phyloP scores from a whole-genome alignment of 169 alveolate genomes.

The Plasmodium gonderi region DNA sequence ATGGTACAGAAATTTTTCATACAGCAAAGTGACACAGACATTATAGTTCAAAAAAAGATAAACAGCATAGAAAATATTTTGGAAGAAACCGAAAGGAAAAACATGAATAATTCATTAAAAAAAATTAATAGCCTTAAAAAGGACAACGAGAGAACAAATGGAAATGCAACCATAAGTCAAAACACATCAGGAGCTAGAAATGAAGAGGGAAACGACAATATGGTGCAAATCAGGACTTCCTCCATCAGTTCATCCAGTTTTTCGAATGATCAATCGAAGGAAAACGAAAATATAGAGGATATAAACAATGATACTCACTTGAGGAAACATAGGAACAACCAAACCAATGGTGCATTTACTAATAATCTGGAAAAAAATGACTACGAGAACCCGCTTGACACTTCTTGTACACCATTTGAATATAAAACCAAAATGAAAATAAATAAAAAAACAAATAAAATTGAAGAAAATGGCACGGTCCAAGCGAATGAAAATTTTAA shows the following conservation, averaged over 20 bases:
- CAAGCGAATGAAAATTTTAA: background rate
- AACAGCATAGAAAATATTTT: conserved; percentile 21
- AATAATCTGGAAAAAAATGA: background rate
- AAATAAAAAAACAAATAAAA: background rate
- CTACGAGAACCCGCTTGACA: background rate
- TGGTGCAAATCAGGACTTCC: background rate
- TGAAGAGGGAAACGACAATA: background rate
- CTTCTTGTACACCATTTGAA: background rate
- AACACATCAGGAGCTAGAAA: background rate
- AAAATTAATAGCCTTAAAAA: conserved; percentile 1
- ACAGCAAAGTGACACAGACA: conserved; percentile 36
- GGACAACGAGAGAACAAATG: background rate
- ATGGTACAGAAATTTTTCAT: conserved; percentile 27
- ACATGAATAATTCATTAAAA: background rate
- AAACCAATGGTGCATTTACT: background rate
- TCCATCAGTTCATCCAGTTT: background rate
- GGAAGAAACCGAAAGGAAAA: conserved; percentile 21
- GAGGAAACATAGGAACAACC: background rate
- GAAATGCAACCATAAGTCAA: background rate
- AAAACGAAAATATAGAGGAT: background rate
- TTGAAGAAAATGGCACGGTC: background rate
- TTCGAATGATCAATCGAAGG: background rate
- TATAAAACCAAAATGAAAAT: background rate
- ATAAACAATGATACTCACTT: background rate
- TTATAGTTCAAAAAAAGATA: conserved; percentile 26